Evolutionary conservation across 2,329 filamentous ascomycete genomes (phyloP), one percentile per base, ranked within the genome.

Genomic region (Neonectria faginata): DNA sequence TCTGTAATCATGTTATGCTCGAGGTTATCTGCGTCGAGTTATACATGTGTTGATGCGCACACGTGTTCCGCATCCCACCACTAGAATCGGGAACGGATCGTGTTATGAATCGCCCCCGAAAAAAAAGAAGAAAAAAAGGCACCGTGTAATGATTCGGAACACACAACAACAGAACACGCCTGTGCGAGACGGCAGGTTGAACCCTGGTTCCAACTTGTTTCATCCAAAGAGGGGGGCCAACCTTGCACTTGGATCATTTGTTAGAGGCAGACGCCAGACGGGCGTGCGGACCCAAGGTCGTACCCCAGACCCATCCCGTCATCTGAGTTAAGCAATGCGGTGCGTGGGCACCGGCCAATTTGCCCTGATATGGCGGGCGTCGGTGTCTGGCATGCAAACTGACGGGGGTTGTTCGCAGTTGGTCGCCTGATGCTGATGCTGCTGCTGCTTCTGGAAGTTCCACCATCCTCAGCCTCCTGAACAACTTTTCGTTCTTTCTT

Each of bases 181-280:
- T 29, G 48, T 22, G 31, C 44, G 42, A 62, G 59, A 36, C 33
- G 33, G 57, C 47, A 27, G 58, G 52, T 57, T 44, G 58, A 59
- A 67, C 63, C 70, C 70, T 48, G 33, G 68, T 31, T 60, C 62
- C 57, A 65, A 62, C 66, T 65, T 73, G 67, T 73, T 73, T 72
- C 69, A 69, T 56, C 44, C 51, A 64, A 45, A 45, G 41, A 60
- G 58, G 66, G 63, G 63, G 61, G 57, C 45, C 45, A 48, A 62
- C 44, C 36, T 65, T 41, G 62, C 48, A 62, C 64, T 57, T 57
- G 50, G 52, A 67, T 68, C 62, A 56, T 71, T 60, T 60, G 52
- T 58, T 60, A 47, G 57, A 53, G 51, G 39, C 52, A 29, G 52
- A 29, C 48, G 54, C 31, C 53, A 22, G 56, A 31, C 48, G 54